A percentile compares a stretch with the other conserved stretches of the same genome.
Conservation (phyloP, 1,284 basidiomycete genomes). For the Grifola frondosa region DNA sequence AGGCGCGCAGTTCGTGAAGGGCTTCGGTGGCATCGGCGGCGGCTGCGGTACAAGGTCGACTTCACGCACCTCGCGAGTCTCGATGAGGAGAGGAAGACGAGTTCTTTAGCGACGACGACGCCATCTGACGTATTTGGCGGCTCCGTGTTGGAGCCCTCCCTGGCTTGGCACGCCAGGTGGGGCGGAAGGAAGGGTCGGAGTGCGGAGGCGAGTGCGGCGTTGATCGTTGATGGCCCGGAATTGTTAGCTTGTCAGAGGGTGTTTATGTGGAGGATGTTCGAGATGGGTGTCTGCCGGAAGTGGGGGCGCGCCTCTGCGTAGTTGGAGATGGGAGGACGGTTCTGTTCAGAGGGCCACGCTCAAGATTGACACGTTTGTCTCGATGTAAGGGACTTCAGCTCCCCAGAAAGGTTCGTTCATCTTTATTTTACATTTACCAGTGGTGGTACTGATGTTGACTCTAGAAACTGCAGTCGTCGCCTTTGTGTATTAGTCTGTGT, state of each 20-base stretch:
- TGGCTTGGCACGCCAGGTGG: conserved; percentile 57
- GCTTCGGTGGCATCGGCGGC: conserved; percentile 97
- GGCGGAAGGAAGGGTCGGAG: conserved; percentile 41
- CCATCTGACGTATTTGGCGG: conserved; percentile 81
- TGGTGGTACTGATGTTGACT: too few species aligned
- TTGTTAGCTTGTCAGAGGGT: too few species aligned
- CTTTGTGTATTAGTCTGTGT: conserved; percentile 14
- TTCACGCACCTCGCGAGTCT: conserved; percentile 74
- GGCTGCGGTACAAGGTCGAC: conserved; percentile 95
- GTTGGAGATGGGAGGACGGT: too few species aligned
- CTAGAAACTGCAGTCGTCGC: conserved; percentile 10
- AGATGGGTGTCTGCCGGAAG: conserved; percentile 8
- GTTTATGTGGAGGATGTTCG: conserved; percentile 7
- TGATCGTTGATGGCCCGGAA: too few species aligned
- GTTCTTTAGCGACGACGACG: conserved; percentile 80
- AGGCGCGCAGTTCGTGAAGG: conserved; percentile 97
- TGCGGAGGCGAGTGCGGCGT: conserved; percentile 4
- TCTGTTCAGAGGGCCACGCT: too few species aligned
- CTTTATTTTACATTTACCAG: too few species aligned
- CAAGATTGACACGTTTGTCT: too few species aligned
- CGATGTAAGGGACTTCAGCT: too few species aligned
- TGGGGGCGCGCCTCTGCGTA: neutral
- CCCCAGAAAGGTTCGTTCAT: too few species aligned
- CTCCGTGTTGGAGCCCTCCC: conserved; percentile 72
- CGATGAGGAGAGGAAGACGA: conserved; percentile 79